A percentile compares a stretch with the other conserved stretches of the same genome.
These are phyloP conservation scores for Rhododendron vialii DNA, from an alignment of 148 eudicot species.

Conservation along the genomic window DNA sequence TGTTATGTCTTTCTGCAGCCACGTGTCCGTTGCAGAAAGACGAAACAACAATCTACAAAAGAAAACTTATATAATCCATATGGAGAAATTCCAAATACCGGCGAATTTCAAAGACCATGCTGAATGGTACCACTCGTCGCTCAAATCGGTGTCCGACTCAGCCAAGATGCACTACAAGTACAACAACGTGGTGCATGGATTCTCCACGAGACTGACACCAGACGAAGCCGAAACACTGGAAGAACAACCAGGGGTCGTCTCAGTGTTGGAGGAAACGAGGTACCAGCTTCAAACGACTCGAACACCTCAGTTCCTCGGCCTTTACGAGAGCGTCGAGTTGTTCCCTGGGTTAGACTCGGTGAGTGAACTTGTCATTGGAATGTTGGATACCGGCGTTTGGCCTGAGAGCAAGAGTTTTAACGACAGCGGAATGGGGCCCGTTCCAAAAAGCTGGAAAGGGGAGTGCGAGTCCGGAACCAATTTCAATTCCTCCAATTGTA, in stretches of 20 bases:
- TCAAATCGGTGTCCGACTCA: constrained; percentile 29
- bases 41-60: not conserved
- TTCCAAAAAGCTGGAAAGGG: constrained; percentile 39
- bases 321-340: constrained; percentile 24
- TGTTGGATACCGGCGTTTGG: constrained; percentile 46
- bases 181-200: constrained; percentile 37
- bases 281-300: constrained; percentile 47
- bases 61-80: constrained; percentile 37
- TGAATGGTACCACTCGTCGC: constrained; percentile 39
- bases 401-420: constrained; percentile 44
- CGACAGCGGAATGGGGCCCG: constrained; percentile 32
- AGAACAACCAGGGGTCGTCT: constrained; percentile 30
- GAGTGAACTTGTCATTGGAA: constrained; percentile 36
- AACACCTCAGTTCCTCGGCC: constrained; percentile 37
- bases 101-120: constrained; percentile 21
- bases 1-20: constrained; percentile 14
- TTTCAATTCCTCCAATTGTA: constrained; percentile 30
- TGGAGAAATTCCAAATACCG: constrained; percentile 40
- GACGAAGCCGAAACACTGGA: constrained; percentile 19
- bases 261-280: constrained; percentile 25
- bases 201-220: constrained; percentile 28
- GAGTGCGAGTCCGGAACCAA: constrained; percentile 35
- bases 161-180: constrained; percentile 32
- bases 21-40: constrained; percentile 1
- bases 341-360: constrained; percentile 21